Evolutionary conservation across 2,329 filamentous ascomycete species (phyloP).

Genomic region (Cladosporium sp.): DNA sequence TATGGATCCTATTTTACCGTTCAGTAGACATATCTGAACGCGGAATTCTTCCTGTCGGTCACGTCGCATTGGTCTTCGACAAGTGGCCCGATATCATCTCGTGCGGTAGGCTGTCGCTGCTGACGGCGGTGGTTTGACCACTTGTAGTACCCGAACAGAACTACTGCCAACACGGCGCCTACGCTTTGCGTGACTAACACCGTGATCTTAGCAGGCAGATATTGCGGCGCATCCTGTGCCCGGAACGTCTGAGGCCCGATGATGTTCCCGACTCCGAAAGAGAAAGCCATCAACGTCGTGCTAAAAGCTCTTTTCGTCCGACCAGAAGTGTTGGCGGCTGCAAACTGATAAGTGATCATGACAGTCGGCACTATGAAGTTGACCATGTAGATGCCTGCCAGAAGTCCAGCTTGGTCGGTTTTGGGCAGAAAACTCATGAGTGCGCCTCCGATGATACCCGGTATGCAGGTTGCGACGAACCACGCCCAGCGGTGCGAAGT

Average conservation of each 20-base stretch:
- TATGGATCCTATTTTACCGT: neutral
- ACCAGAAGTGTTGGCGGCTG: slow-evolving; percentile 62
- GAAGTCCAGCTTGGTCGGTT: slow-evolving; percentile 45
- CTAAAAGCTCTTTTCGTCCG: slow-evolving; percentile 70
- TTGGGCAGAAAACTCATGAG: slow-evolving; percentile 35
- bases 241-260: slow-evolving; percentile 44
- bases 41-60: neutral
- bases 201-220: slow-evolving; percentile 46
- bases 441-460: slow-evolving; percentile 31
- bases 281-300: slow-evolving; percentile 46
- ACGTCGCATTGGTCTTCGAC: neutral
- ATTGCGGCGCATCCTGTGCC: slow-evolving; percentile 38
- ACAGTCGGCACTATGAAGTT: slow-evolving; percentile 41
- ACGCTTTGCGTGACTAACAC: slow-evolving; percentile 39
- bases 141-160: slow-evolving; percentile 54
- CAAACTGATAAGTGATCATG: slow-evolving; percentile 38
- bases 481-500: slow-evolving; percentile 5
- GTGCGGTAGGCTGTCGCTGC: neutral
- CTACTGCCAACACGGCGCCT: slow-evolving; percentile 41
- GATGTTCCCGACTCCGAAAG: slow-evolving; percentile 43
- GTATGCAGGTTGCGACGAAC: slow-evolving; percentile 20
- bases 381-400: slow-evolving; percentile 42
- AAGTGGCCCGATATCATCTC: neutral
- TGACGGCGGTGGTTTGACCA: slow-evolving; percentile 40
- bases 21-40: neutral